Percentiles rank a stretch among this genome's conserved stretches.
Conservation (phyloP, 352 stramenopile genomes). For the Phytophthora melonis region DNA sequence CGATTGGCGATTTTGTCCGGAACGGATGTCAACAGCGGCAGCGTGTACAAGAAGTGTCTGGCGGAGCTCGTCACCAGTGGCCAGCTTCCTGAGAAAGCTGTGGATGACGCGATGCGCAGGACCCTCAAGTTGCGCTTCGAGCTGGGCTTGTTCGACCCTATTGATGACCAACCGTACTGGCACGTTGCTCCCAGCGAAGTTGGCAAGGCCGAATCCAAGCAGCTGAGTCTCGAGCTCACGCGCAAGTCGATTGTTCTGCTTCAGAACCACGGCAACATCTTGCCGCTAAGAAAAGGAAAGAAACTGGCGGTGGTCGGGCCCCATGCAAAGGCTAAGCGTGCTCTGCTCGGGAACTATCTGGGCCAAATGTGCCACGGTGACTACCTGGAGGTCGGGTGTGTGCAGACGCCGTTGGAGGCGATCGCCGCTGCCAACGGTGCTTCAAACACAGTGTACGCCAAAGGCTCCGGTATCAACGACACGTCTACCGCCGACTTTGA, state of each 20-base stretch:
- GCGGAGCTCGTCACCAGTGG: conserved; percentile 59
- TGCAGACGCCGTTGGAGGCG: conserved; percentile 71
- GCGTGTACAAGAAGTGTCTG: conserved; percentile 85
- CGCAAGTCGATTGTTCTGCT: conserved; percentile 93
- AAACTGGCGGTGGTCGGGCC: conserved; percentile 84
- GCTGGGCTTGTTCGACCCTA: conserved; percentile 92
- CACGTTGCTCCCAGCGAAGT: conserved; percentile 76
- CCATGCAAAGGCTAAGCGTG: conserved; percentile 59
- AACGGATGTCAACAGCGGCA: conserved; percentile 91
- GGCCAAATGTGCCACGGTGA: conserved; percentile 63
- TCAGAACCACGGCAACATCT: conserved; percentile 84
- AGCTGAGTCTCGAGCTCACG: conserved; percentile 79
- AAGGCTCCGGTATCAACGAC: conserved; percentile 64
- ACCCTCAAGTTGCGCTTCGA: conserved; percentile 91
- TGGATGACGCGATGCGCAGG: conserved; percentile 67
- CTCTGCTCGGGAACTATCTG: conserved; percentile 85
- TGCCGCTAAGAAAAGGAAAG: conserved; percentile 70
- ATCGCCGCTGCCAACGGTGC: conserved; percentile 49
- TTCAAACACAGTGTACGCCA: conserved; percentile 38
- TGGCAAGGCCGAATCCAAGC: conserved; percentile 66
- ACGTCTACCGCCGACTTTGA: conserved; percentile 57
- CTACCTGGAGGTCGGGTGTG: conserved; percentile 61
- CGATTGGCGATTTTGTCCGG: conserved; percentile 71
- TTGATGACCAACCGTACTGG: conserved; percentile 86
- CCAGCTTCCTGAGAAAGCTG: conserved; percentile 54